A percentile compares a stretch with the other conserved stretches of the same genome.
These are phyloP conservation scores for Collybia sp. DNA, from an alignment of 768 basidiomycete genomes.

Conservation along the genomic window DNA sequence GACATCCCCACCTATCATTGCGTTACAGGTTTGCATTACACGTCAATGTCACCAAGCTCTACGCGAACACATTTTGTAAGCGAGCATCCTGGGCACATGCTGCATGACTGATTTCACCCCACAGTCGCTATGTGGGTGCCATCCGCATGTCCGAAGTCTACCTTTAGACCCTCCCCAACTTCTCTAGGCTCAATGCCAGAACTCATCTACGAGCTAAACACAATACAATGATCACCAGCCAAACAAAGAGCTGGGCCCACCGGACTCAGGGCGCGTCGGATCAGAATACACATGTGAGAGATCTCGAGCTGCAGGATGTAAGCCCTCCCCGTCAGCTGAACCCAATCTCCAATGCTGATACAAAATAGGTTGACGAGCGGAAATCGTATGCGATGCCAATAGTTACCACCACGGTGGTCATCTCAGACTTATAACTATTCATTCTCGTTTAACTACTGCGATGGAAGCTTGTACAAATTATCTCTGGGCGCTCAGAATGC, in stretches of 20 bases:
- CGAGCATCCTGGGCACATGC: slow-evolving; percentile 13
- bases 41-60: slow-evolving; percentile 34
- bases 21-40: slow-evolving; percentile 29
- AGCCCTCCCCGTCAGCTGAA: background rate
- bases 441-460: too few relatives aligned
- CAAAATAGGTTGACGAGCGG: background rate
- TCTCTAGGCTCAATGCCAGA: background rate
- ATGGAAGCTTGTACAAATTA: too few relatives aligned
- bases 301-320: background rate
- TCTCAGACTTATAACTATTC: slow-evolving; percentile 13
- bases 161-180: too few relatives aligned
- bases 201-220: slow-evolving; percentile 9
- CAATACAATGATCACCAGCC: slow-evolving; percentile 15
- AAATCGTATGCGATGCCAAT: slow-evolving; percentile 15
- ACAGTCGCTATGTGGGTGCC: slow-evolving; percentile 5
- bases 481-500: too few relatives aligned
- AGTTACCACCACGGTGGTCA: slow-evolving; percentile 16
- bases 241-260: slow-evolving; percentile 8
- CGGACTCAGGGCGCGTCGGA: too few relatives aligned
- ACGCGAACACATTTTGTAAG: slow-evolving; percentile 35
- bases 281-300: slow-evolving; percentile 5
- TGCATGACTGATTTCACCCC: background rate
- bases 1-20: background rate
- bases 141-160: background rate
- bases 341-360: background rate